Evolutionary conservation across 2,329 filamentous ascomycete genomes (phyloP).

Genomic region (Neonectria faginata): DNA sequence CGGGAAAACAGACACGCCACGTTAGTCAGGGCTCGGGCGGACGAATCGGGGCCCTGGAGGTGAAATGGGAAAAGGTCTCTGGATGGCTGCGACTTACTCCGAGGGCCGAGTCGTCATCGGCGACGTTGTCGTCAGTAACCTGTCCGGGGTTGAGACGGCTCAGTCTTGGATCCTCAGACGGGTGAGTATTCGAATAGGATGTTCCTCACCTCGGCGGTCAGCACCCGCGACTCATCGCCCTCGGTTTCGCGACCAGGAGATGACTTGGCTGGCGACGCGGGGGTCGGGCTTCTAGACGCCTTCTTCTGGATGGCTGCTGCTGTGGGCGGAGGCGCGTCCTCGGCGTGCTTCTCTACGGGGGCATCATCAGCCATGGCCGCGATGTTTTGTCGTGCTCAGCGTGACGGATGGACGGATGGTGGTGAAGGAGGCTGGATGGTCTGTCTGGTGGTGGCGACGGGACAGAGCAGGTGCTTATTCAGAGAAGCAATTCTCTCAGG

Average conservation of each 20-base stretch:
- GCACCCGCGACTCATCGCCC: slow-evolving; percentile 17
- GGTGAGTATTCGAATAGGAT: background rate
- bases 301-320: background rate
- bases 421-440: background rate
- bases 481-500: background rate
- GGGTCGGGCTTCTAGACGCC: background rate
- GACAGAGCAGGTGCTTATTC: background rate
- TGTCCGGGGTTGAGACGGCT: background rate
- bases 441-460: background rate
- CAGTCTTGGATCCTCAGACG: background rate
- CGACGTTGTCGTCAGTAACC: slow-evolving; percentile 13
- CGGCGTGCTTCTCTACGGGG: background rate
- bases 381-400: background rate
- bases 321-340: background rate
- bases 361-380: slow-evolving; percentile 7
- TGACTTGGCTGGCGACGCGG: background rate
- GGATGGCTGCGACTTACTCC: slow-evolving; percentile 28
- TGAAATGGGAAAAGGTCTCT: background rate
- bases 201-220: slow-evolving; percentile 35
- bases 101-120: slow-evolving; percentile 41
- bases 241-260: slow-evolving; percentile 9
- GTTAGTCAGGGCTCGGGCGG: background rate
- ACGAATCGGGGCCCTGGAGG: background rate
- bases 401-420: background rate
- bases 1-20: slow-evolving; percentile 9